Base-by-base conservation (phyloP, 805 yeast species). In the Danielia oregonensis region DNA sequence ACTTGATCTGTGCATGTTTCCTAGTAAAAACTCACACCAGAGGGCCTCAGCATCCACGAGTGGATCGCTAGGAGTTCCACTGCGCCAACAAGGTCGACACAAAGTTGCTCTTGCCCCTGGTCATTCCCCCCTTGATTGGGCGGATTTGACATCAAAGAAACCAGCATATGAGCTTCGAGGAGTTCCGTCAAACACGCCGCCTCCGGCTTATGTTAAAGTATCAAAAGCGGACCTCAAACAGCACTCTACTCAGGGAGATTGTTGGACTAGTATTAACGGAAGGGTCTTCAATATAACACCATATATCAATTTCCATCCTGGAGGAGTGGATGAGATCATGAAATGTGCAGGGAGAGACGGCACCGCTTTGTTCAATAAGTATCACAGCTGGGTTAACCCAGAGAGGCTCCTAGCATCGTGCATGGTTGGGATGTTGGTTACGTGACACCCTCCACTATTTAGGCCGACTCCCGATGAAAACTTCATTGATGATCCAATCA, bases 91-190 rank as follows among this genome's bases (percentile, higher is more conserved):
- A 13, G 12, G 27, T 23, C 32, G 69, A 3, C 43, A 49, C 7
- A 85, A 86, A 48, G 89, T 86, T 4, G 68, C 59, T 0, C 65
- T 86, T 12, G 65, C 72, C 27, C 94, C 93, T 0, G 94, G 95
- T 1, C 86, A 79, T 51, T 86, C 95, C 2, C 89, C 94, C 0
- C 57, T 86, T 41, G 95, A 86, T 54, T 86, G 96, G 96, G 95
- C 89, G 10, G 58, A 68, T 6, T 54, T 76, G 17, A 78, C 76
- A 33, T 52, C 61, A 10, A 61, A 70, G 5, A 43, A 52, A 4
- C 61, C 68, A 1, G 73, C 72, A 6, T 54, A 60, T 38, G 68
- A 76, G 39, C 66, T 84, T 26, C 57, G 85, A 44, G 82, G 78
- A 0, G 70, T 74, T 2, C 63, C 61, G 4, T 68, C 72, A 0